phyloP scores from a whole-genome alignment of 176 grass and related monocot genomes.

The Melocanna baccifera region DNA sequence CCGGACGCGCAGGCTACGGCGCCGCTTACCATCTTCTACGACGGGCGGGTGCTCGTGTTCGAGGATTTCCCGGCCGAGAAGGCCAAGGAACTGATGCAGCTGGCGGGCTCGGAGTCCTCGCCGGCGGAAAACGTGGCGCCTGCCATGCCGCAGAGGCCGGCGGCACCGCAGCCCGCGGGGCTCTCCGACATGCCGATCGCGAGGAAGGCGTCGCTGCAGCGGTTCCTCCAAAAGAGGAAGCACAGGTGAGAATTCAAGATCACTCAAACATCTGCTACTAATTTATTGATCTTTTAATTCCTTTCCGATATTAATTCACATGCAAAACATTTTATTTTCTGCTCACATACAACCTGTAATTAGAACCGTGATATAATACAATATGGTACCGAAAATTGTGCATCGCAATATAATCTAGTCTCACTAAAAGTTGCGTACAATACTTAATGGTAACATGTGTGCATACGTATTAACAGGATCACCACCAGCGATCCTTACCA shows the following conservation, averaged over 20 bases:
- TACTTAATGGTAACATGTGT: not conserved
- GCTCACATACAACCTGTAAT: not conserved
- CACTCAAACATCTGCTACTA: not conserved
- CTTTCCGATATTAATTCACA: not conserved
- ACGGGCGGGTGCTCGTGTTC: conserved; percentile 49
- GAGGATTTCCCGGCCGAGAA: conserved; percentile 51
- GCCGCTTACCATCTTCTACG: conserved; percentile 74
- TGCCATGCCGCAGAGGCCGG: not conserved
- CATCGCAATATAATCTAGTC: not conserved
- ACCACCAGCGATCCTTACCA: not conserved
- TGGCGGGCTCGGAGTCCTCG: not conserved
- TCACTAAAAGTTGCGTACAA: not conserved
- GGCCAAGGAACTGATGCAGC: conserved; percentile 43
- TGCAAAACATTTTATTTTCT: not conserved
- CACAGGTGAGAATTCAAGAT: conserved; percentile 14
- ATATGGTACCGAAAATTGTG: not conserved
- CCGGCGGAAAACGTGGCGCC: not conserved
- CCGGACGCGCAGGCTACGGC: not conserved
- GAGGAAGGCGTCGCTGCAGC: conserved; percentile 59
- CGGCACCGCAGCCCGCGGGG: not conserved
- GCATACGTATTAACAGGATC: not conserved
- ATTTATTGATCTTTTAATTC: not conserved
- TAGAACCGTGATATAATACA: not conserved
- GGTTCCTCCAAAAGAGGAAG: conserved; percentile 80
- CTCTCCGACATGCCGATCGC: conserved; percentile 53